Base-by-base conservation (phyloP, 2,329 filamentous ascomycete species). In the Tolypocladium tropicale region DNA sequence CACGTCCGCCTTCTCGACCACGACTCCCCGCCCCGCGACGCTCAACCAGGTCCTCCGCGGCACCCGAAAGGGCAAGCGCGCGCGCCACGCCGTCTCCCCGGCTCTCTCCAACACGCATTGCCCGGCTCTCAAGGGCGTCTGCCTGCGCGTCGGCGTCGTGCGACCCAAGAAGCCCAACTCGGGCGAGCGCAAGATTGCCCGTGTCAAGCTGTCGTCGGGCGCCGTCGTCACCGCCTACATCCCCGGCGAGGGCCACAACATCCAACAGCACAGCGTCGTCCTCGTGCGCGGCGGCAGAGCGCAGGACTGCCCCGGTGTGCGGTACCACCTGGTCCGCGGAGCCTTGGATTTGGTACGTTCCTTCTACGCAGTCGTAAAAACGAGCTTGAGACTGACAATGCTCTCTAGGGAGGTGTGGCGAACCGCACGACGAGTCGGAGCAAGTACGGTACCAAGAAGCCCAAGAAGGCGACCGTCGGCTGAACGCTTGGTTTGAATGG, bases 111-210 rank as follows among this genome's bases (percentile, higher is more conserved):
- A 79, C 60, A 80, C 80, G 59, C 72, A 83, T 53, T 81, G 89
- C 48, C 91, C 94, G 4, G 83, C 88, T 68, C 86, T 96, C 75
- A 97, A 97, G 78, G 94, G 93, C 64, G 94, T 99, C 39, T 97
- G 94, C 72, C 77, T 99, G 61, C 92, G 95, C 70, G 94, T 97
- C 58, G 91, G 90, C 67, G 89, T 92, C 64, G 91, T 89, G 65
- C 91, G 94, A 68, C 94, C 94, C 56, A 99, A 99, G 85, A 99
- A 99, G 76, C 94, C 94, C 62, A 99, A 99, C 74, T 99, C 94
- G 32, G 94, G 92, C 56, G 91, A 97, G 79, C 81, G 94, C 61
- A 99, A 99, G 79, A 94, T 90, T 57, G 93, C 93, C 3, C 90
- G 93, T 78, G 87, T 99, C 23, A 81, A 92, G 63, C 77, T 99